Evolutionary conservation across 257 asterid species (phyloP), one percentile per base, ranked within the genome.

Genomic region (Solanum sejunctum): DNA sequence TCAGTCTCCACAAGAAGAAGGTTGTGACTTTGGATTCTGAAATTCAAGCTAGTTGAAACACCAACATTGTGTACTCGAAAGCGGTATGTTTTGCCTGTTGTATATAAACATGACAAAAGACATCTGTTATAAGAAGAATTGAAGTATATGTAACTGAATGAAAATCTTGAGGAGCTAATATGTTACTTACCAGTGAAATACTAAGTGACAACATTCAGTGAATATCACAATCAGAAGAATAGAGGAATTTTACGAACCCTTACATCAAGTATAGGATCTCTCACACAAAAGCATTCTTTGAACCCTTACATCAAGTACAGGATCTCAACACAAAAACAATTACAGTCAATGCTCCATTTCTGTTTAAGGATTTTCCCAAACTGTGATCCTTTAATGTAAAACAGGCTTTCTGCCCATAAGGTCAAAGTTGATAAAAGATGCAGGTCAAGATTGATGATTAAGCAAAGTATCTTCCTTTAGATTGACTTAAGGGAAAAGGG

Each of bases 1-100:
- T 96, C 99, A 13, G 99, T 96, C 88, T 96, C 98, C 36, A 93
- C 95, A 84, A 96, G 98, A 87, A 93, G 91, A 92, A 96, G 84
- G 89, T 93, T 93, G 84, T 96, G 99, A 77, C 88, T 90, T 89
- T 96, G 98, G 89, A 96, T 94, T 91, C 98, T 92, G 91, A 96
- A 96, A 92, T 96, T 96, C 88, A 96, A 89, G 94, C 97, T 96
- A 43, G 98, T 93, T 26, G 96, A 87, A 89, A 91, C 92, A 86
- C 99, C 99, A 56, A 92, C 92, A 60, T 96, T 96, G 86, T 94
- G 97, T 39, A 96, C 94, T 18, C 99, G 93, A 21, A 94, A 60
- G 84, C 99, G 99, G 84, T 96, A 96, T 41, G 97, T 93, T 91
- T 86, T 92, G 64, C 99, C 99, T 96, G 95, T 85, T 81, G 84